Base-by-base conservation (phyloP, 441 rosid species). In the Gossypium schwendimanii region DNA sequence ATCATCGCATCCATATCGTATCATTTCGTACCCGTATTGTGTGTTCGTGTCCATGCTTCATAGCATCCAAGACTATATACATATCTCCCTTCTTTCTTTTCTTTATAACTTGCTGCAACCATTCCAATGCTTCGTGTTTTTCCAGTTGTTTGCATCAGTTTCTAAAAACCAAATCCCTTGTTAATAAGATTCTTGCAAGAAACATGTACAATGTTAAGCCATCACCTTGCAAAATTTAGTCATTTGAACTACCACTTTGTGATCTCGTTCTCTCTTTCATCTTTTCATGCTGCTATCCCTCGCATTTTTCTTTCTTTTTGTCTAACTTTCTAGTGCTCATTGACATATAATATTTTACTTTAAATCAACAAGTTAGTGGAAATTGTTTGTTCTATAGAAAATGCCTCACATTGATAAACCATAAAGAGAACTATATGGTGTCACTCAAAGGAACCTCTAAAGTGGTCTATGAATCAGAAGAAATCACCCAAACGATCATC, bases 371-470 rank as follows among this genome's bases (percentile, higher is more conserved):
- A 7, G 44, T 8, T 36, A 8, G 44, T 36, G 44, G 7, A 36
- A 7, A 7, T 36, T 36, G 26, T 45, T 75, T 75, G 39, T 57
- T 50, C 4, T 57, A 26, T 63, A 75, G 79, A 72, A 47, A 36
- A 79, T 61, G 76, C 75, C 75, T 72, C 47, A 33, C 68, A 68
- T 57, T 68, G 71, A 73, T 69, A 72, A 74, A 62, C 26, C 72
- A 45, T 8, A 44, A 67, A 65, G 74, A 79, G 76, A 59, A 65
- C 44, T 33, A 58, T 63, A 21, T 74, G 52, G 14, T 59, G 28
- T 59, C 72, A 8, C 44, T 36, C 2, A 18, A 76, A n/a, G 61
- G 75, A 71, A 47, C 61, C 60, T 62, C 74, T 62, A 54, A 50
- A 72, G 45, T 17, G 53, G 50, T 72, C 68, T 44, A 60, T 33